Conservation (phyloP, 2,329 filamentous ascomycete genomes). For the Alternaria triticina region DNA sequence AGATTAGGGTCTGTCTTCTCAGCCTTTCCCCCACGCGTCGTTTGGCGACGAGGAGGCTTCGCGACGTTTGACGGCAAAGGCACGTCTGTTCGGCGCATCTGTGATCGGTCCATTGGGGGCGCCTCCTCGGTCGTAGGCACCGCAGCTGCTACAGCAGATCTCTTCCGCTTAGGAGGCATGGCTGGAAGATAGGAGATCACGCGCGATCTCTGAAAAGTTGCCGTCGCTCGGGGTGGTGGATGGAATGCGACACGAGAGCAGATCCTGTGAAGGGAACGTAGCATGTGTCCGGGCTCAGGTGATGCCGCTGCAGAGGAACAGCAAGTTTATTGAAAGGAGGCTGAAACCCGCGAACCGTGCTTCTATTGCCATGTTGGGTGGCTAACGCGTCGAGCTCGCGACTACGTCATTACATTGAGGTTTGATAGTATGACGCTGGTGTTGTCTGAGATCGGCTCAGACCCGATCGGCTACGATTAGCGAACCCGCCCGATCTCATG, state of each 20-base stretch:
- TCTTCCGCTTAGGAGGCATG: constrained; percentile 43
- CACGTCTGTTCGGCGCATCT: constrained; percentile 30
- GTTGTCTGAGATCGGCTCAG: constrained; percentile 12
- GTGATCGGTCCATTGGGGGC: constrained; percentile 15
- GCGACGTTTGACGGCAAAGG: constrained; percentile 30
- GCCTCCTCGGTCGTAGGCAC: constrained; percentile 13
- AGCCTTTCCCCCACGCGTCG: constrained; percentile 29
- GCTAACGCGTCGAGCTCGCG: constrained; percentile 30
- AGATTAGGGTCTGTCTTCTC: constrained; percentile 40
- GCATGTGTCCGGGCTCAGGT: constrained; percentile 31
- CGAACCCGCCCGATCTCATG: constrained; percentile 7
- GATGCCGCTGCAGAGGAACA: constrained; percentile 7
- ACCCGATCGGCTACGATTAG: constrained; percentile 15
- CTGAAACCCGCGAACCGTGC: constrained; percentile 9
- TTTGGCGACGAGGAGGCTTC: constrained; percentile 33
- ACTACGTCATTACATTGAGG: constrained; percentile 26
- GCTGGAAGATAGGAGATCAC: constrained; percentile 5
- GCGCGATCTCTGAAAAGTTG: constrained; percentile 12
- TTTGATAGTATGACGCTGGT: constrained; percentile 19
- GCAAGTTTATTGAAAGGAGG: neutral
- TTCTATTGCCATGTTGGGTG: constrained; percentile 17
- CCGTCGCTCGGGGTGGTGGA: constrained; percentile 20
- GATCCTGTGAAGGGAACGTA: constrained; percentile 29
- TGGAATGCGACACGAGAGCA: constrained; percentile 24
- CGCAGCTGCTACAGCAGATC: constrained; percentile 31